phyloP scores from a whole-genome alignment of 352 stramenopile species.

The Elongisporangium prolatum region DNA sequence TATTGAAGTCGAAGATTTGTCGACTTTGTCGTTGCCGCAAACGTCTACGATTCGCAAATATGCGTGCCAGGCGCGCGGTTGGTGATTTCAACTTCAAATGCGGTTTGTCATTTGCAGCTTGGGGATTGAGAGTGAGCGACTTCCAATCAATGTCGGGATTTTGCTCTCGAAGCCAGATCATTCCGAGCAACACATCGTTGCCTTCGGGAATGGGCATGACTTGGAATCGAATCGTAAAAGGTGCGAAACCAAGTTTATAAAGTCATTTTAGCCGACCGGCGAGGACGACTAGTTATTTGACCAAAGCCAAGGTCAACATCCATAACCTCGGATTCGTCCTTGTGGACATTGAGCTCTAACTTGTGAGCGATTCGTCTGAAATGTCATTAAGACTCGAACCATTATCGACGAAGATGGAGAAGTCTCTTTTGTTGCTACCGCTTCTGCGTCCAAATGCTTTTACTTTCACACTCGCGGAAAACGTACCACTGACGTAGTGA shows the following conservation, averaged over 20 bases:
- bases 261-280: constrained; percentile 3
- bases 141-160: constrained; percentile 15
- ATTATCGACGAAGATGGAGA: constrained; percentile 13
- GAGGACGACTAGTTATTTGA: constrained; percentile 3
- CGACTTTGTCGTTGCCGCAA: no score
- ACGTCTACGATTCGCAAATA: no score
- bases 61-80: no score
- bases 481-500: constrained; percentile 4
- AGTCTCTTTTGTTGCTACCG: neutral
- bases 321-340: constrained; percentile 15
- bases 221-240: constrained; percentile 6
- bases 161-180: constrained; percentile 15
- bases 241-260: constrained; percentile 5
- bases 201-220: constrained; percentile 6
- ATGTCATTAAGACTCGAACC: constrained; percentile 9
- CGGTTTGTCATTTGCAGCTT: no score
- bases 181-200: constrained; percentile 12
- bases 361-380: constrained; percentile 10
- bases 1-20: no score
- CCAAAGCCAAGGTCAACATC: constrained; percentile 10
- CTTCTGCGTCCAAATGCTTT: constrained; percentile 7
- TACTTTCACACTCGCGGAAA: constrained; percentile 4
- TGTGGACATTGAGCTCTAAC: constrained; percentile 10
- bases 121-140: no score
- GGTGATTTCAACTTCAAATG: no score